These are phyloP conservation scores for Trametes cinnabarina DNA, from an alignment of 768 basidiomycete species.

Conservation along the genomic window DNA sequence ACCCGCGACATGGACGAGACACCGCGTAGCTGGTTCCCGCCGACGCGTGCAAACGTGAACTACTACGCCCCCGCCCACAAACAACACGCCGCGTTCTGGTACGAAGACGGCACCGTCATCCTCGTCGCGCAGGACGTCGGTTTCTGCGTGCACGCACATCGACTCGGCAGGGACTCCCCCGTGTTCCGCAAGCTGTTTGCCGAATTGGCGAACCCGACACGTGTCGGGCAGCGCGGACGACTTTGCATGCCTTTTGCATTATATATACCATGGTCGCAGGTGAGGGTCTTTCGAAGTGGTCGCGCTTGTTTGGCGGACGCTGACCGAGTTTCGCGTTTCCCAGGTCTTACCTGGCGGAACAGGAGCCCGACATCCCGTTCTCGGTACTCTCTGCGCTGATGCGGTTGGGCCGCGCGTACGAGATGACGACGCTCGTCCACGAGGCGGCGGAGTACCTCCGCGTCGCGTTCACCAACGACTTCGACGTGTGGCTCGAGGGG, in stretches of 20 bases:
- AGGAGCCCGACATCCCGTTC: background rate
- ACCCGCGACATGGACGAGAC: too few species aligned
- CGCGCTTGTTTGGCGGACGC: background rate
- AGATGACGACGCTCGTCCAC: background rate
- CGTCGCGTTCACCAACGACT: background rate
- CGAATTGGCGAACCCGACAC: background rate
- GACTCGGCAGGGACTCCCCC: conserved; percentile 6
- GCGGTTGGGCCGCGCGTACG: conserved; percentile 6
- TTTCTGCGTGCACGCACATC: too few species aligned
- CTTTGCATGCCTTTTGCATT: background rate
- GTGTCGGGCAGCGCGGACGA: conserved; percentile 7
- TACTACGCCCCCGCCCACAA: too few species aligned
- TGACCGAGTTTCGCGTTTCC: too few species aligned
- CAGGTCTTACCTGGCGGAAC: background rate
- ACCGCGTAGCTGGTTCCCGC: too few species aligned
- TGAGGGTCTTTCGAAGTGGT: background rate
- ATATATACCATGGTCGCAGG: background rate
- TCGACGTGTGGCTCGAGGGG: background rate
- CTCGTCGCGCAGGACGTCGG: conserved; percentile 40
- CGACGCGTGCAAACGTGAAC: too few species aligned
- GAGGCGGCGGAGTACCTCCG: background rate
- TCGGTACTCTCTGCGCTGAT: background rate
- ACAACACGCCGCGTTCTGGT: conserved; percentile 43
- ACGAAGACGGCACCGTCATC: conserved; percentile 66
- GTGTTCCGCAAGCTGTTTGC: conserved; percentile 16